Percentiles rank a stretch among this genome's conserved stretches.
phyloP scores from a whole-genome alignment of 2,329 filamentous ascomycete species.

The Cryphonectria naterciae region DNA sequence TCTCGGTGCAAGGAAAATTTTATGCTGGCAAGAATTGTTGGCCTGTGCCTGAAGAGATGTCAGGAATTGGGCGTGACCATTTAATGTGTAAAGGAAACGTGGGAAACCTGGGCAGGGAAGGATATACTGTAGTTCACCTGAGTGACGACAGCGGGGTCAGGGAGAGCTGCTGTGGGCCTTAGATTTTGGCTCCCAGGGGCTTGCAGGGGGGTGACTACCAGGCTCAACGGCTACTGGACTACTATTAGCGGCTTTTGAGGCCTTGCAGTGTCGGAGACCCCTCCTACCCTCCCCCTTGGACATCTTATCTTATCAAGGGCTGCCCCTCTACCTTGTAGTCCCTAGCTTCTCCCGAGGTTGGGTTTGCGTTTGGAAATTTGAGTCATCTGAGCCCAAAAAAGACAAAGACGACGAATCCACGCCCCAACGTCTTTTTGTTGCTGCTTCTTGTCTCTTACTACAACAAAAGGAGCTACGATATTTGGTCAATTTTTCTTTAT shows the following conservation, averaged over 20 bases:
- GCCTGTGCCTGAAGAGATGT: background rate
- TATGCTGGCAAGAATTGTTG: background rate
- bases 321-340: conserved; percentile 19
- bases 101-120: background rate
- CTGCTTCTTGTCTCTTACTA: background rate
- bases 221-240: background rate
- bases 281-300: background rate
- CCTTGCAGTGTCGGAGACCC: background rate
- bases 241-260: background rate
- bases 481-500: background rate
- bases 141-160: conserved; percentile 28
- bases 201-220: conserved; percentile 9
- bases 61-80: background rate
- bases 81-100: background rate
- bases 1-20: background rate
- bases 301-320: conserved; percentile 27
- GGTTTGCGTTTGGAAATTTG: conserved; percentile 25
- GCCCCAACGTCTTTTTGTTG: background rate
- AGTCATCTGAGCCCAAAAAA: conserved; percentile 20
- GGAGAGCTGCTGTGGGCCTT: conserved; percentile 18
- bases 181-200: background rate
- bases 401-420: background rate
- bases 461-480: background rate
- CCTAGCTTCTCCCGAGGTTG: background rate
- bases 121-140: background rate